These are phyloP conservation scores for Microstegium vimineum DNA, from an alignment of 176 grass and related monocot species.

Conservation along the genomic window DNA sequence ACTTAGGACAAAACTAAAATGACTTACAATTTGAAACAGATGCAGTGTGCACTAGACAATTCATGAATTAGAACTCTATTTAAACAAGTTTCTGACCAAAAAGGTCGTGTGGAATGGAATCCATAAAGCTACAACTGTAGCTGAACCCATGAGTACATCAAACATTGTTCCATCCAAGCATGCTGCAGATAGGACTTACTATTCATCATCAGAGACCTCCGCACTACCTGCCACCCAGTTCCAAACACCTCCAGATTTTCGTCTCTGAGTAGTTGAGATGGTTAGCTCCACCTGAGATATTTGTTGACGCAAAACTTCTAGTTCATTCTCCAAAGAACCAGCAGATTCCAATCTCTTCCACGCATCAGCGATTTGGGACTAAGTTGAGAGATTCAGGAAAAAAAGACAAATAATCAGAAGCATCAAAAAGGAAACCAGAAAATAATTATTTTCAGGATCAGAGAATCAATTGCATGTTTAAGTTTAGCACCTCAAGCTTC, in stretches of 20 bases:
- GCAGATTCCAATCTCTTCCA: conserved; percentile 61
- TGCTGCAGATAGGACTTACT: conserved; percentile 38
- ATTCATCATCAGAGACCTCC: conserved; percentile 54
- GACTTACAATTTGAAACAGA: neutral
- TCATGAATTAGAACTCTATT: neutral
- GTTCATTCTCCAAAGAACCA: conserved; percentile 66
- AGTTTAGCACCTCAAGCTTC: conserved; percentile 72
- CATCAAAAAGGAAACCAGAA: conserved; percentile 26
- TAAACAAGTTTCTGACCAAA: neutral
- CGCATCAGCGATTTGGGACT: conserved; percentile 71
- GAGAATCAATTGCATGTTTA: conserved; percentile 18
- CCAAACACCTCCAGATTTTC: conserved; percentile 79
- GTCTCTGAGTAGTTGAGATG: conserved; percentile 43
- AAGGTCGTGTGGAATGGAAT: neutral
- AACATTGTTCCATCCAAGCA: conserved; percentile 5
- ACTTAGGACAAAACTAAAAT: neutral
- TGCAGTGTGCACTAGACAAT: neutral
- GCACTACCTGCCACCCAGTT: conserved; percentile 77
- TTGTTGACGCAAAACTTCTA: conserved; percentile 56
- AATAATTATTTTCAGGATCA: conserved; percentile 17
- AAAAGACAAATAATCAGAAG: conserved; percentile 17
- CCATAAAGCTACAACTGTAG: neutral
- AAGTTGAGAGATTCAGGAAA: conserved; percentile 23
- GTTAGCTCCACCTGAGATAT: conserved; percentile 77
- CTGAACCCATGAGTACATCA: conserved; percentile 2